Conservation (phyloP, 805 yeast species). For the Starmerella bombi region DNA sequence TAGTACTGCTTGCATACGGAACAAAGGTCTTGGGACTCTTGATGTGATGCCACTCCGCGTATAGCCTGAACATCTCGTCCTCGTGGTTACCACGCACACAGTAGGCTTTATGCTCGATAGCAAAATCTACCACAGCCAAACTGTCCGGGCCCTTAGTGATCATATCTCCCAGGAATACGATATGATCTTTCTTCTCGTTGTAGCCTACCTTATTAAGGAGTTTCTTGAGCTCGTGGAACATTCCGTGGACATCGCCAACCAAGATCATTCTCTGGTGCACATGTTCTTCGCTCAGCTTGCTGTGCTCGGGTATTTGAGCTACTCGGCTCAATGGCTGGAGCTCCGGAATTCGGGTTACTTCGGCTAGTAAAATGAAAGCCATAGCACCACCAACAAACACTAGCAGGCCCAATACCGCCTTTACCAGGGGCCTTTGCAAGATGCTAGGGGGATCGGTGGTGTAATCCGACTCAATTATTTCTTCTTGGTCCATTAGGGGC, state of each 20-base stretch:
- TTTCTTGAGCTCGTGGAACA: slow-evolving; percentile 39
- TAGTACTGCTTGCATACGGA: slow-evolving; percentile 19
- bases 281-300: slow-evolving; percentile 11
- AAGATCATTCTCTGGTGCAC: slow-evolving; percentile 39
- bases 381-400: slow-evolving; percentile 2
- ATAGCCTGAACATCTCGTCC: slow-evolving; percentile 50
- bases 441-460: no score
- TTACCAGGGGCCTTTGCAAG: not conserved
- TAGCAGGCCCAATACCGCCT: not conserved
- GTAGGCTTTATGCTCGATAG: slow-evolving; percentile 43
- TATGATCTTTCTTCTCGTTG: slow-evolving; percentile 35
- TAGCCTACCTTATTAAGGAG: slow-evolving; percentile 40
- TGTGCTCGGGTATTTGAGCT: slow-evolving; percentile 15
- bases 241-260: slow-evolving; percentile 86
- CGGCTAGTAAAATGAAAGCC: slow-evolving; percentile 2
- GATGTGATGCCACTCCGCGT: slow-evolving; percentile 46
- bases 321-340: slow-evolving; percentile 21
- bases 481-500: no score
- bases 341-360: slow-evolving; percentile 5
- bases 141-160: slow-evolving; percentile 75
- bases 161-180: slow-evolving; percentile 73
- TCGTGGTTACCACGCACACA: slow-evolving; percentile 90
- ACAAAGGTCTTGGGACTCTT: slow-evolving; percentile 21
- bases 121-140: slow-evolving; percentile 49
- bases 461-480: no score